Base-by-base conservation (phyloP, 2,329 filamentous ascomycete species). In the Fonsecaea multimorphosa region DNA sequence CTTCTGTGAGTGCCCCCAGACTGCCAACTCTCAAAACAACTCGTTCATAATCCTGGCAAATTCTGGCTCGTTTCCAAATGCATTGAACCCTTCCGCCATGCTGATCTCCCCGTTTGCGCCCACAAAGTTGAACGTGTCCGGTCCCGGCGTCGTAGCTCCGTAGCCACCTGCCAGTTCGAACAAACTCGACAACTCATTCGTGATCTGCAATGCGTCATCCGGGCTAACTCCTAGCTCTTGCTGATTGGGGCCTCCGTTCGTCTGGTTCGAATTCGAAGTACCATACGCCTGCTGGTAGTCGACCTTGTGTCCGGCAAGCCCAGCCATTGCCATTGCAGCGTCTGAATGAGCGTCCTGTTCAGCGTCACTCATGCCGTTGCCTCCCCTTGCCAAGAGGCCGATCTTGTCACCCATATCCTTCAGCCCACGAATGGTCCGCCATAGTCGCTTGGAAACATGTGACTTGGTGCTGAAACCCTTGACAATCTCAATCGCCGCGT, bases 321-420 rank as follows among this genome's bases (percentile, higher is more conserved):
- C 86, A 9, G 86, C 87, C 87, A 89, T 89, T 8, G 87, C 86
- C 4, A 89, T 84, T 1, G 87, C 87, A 2, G 87, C 87, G 24
- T 82, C 84, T 1, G 85, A 87, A 72, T 87, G 86, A 16, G 86
- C 81, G 68, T 89, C 86, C 22, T 79, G 78, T 66, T 49, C 75
- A 72, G 63, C 75, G 74, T 4, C 76, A 73, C 38, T 78, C 76
- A 60, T 36, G 24, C 51, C 38, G 36, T 51, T 54, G 29, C 29
- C 60, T 34, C 63, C 68, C 29, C 69, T 69, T 9, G 76, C 76
- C 12, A 82, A 67, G 16, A 89, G 78, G 0, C 87, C 87, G 0
- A 89, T 81, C 69, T 86, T 85, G 22, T 87, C 86, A 0, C 84
- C 87, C 38, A 88, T 83, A 67, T 86, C 86, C 65, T 87, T 87